Conservation (phyloP, 2,329 filamentous ascomycete species). For the Mariannaea sp. region DNA sequence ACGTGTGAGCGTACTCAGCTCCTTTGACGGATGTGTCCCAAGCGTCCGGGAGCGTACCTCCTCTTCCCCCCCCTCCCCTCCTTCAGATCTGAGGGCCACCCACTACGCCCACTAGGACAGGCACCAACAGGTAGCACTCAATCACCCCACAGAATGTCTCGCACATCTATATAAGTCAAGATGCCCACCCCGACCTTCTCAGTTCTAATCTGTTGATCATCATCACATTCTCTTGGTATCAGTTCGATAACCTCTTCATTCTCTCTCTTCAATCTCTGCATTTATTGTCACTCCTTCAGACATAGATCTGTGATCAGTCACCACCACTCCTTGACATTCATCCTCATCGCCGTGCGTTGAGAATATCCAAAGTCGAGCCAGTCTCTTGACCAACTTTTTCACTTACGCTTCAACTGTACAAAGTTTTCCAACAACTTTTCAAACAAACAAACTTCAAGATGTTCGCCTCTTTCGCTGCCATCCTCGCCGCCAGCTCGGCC, state of each 20-base stretch:
- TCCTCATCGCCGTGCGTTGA: slow-evolving; percentile 39
- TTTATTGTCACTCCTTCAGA: slow-evolving; percentile 32
- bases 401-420: slow-evolving; percentile 23
- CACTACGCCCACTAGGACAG: no score
- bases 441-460: slow-evolving; percentile 30
- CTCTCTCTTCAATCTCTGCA: slow-evolving; percentile 16
- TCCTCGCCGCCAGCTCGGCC: slow-evolving; percentile 35
- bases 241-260: slow-evolving; percentile 29
- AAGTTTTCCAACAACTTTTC: slow-evolving; percentile 21
- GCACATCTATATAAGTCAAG: slow-evolving; percentile 29
- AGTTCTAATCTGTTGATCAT: slow-evolving; percentile 15
- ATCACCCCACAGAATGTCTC: slow-evolving; percentile 15
- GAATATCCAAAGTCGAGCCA: slow-evolving; percentile 35
- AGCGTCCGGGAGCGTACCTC: slow-evolving; percentile 15
- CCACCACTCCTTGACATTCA: slow-evolving; percentile 31
- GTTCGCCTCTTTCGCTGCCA: slow-evolving; percentile 40
- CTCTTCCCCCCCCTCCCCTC: no score
- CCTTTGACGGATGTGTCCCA: not conserved
- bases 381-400: slow-evolving; percentile 27
- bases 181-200: slow-evolving; percentile 23
- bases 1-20: no score
- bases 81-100: slow-evolving; percentile 22
- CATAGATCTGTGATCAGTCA: slow-evolving; percentile 39
- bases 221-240: slow-evolving; percentile 28
- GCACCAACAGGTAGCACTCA: no score